These are phyloP conservation scores for Alternaria incomplexa DNA, from an alignment of 2,329 filamentous ascomycete species.

Conservation along the genomic window DNA sequence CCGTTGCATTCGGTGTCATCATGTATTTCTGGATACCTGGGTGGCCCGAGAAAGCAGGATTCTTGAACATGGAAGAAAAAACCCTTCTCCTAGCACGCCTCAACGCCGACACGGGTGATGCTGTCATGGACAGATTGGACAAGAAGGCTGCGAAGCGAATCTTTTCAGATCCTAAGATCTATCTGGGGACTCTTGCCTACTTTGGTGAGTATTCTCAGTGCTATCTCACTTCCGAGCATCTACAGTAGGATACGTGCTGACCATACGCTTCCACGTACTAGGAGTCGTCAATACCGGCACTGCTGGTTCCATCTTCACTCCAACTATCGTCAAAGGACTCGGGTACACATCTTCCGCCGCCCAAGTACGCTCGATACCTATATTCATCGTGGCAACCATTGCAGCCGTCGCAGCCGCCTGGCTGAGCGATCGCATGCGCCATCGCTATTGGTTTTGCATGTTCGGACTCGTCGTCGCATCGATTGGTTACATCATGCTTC, in stretches of 20 bases:
- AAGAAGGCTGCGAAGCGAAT: conserved; percentile 55
- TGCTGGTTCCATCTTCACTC: conserved; percentile 50
- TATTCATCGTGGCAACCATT: conserved; percentile 48
- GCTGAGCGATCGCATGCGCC: conserved; percentile 57
- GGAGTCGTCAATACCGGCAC: conserved; percentile 56
- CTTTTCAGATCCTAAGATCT: conserved; percentile 46
- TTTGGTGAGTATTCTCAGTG: conserved; percentile 7
- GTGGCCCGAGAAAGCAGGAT: conserved; percentile 49
- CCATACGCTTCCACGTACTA: not conserved
- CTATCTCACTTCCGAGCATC: fast-evolving
- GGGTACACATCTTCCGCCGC: conserved; percentile 47
- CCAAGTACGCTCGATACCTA: conserved; percentile 48
- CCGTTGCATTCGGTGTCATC: conserved; percentile 47
- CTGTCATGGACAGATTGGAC: conserved; percentile 62
- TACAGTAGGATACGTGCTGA: not conserved
- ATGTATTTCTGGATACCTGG: conserved; percentile 61
- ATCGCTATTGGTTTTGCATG: conserved; percentile 62
- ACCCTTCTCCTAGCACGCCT: conserved; percentile 38
- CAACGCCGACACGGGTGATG: conserved; percentile 34
- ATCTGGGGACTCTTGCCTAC: conserved; percentile 29
- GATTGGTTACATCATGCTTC: conserved; percentile 62
- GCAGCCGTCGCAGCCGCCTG: conserved; percentile 49
- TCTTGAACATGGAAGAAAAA: conserved; percentile 35
- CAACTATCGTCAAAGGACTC: conserved; percentile 49
- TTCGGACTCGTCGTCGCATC: conserved; percentile 56